Conservation (phyloP, 2,329 filamentous ascomycete genomes). For the Zelopaecilomyces penicillatus region DNA sequence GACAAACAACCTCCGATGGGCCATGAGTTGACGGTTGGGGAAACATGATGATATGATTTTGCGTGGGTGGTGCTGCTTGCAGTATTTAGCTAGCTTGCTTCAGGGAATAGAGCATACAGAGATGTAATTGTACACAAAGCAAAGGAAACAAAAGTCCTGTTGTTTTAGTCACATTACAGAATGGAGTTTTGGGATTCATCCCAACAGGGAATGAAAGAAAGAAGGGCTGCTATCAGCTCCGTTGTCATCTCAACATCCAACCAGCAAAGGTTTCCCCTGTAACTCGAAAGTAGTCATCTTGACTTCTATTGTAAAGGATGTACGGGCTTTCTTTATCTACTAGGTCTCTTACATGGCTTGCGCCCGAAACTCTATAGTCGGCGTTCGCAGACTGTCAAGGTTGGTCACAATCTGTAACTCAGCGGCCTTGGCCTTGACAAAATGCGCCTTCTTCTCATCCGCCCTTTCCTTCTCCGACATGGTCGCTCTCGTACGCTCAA, state of each 20-base stretch:
- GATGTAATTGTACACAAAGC: no score
- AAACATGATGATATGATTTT: not conserved
- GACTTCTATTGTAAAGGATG: no score
- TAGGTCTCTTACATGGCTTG: constrained; percentile 32
- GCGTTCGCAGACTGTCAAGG: constrained; percentile 56
- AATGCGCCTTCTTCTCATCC: constrained; percentile 49
- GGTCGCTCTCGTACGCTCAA: constrained; percentile 34
- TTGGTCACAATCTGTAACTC: constrained; percentile 81
- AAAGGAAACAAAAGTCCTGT: no score
- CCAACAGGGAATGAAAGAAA: not conserved
- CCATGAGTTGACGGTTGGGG: no score
- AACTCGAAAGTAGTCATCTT: no score
- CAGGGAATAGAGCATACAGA: no score
- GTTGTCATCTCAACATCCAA: not conserved
- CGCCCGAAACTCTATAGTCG: constrained; percentile 55
- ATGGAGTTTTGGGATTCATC: no score
- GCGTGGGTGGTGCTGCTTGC: not conserved
- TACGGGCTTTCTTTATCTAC: no score
- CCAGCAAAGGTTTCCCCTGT: not conserved
- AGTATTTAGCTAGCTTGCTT: no score
- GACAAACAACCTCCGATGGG: no score
- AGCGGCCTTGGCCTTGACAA: constrained; percentile 72
- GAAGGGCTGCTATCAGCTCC: not conserved
- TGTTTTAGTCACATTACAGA: no score
- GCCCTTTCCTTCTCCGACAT: constrained; percentile 37